Percentiles rank a stretch among this genome's conserved stretches.
Conservation (phyloP, 305 asterid genomes). For the Andrographis paniculata region DNA sequence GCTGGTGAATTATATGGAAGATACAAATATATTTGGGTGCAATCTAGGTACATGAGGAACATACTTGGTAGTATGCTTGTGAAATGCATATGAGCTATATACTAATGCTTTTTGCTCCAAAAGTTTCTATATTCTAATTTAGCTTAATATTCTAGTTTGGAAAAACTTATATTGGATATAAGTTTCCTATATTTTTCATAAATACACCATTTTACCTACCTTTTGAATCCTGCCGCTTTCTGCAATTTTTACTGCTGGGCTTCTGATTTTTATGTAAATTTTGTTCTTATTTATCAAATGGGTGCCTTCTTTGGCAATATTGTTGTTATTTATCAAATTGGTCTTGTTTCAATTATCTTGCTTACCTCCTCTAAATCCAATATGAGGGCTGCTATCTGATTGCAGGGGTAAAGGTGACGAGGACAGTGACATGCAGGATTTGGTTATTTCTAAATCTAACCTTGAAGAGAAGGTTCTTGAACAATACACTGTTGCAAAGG, state of each 20-base stretch:
- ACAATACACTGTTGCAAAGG: slow-evolving; percentile 93
- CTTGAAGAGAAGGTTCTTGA: slow-evolving; percentile 95
- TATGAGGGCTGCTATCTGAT: slow-evolving; percentile 18
- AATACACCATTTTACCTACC: neutral
- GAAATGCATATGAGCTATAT: slow-evolving; percentile 1
- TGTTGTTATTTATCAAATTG: too few species aligned
- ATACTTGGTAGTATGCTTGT: slow-evolving; percentile 5
- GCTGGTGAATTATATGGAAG: slow-evolving; percentile 62
- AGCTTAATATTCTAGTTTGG: too few species aligned
- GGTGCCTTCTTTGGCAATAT: too few species aligned
- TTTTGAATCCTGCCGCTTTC: neutral
- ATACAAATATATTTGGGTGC: slow-evolving; percentile 74
- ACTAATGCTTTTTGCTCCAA: too few species aligned
- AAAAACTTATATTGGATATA: too few species aligned
- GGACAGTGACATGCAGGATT: slow-evolving; percentile 73
- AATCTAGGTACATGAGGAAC: slow-evolving; percentile 46
- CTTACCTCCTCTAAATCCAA: slow-evolving; percentile 18
- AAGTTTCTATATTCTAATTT: too few species aligned
- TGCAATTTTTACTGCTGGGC: too few species aligned
- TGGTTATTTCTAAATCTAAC: slow-evolving; percentile 61
- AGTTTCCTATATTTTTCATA: neutral
- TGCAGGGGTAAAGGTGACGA: slow-evolving; percentile 69
- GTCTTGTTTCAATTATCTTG: slow-evolving; percentile 13
- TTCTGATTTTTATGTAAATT: too few species aligned
- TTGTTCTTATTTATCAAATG: neutral